A percentile compares a stretch with the other conserved stretches of the same genome.
phyloP scores from a whole-genome alignment of 2,329 filamentous ascomycete genomes.

The Sphaerulina musiva region DNA sequence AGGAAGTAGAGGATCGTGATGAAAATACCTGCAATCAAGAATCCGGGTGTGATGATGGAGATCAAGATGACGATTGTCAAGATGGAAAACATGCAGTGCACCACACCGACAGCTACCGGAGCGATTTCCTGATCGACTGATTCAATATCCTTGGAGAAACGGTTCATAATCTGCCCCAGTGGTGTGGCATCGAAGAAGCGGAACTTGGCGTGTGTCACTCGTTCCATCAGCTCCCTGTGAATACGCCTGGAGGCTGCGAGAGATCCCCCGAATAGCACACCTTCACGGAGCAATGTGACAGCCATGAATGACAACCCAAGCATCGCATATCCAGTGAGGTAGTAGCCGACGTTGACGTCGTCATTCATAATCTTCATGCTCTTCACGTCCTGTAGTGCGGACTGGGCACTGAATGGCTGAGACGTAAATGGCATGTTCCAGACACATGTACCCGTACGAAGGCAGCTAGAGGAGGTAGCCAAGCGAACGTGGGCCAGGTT shows the following conservation, averaged over 20 bases:
- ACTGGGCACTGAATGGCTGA: slow-evolving; percentile 10
- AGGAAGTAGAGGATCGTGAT: slow-evolving; percentile 77
- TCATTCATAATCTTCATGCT: slow-evolving; percentile 20
- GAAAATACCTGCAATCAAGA: slow-evolving; percentile 78
- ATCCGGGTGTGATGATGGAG: slow-evolving; percentile 79
- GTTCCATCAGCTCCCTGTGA: slow-evolving; percentile 68
- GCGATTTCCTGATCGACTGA: slow-evolving; percentile 93
- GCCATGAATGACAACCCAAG: slow-evolving; percentile 71
- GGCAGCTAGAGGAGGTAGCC: slow-evolving; percentile 41
- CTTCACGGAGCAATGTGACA: slow-evolving; percentile 75
- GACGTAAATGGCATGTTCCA: slow-evolving; percentile 37
- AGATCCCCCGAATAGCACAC: slow-evolving; percentile 87
- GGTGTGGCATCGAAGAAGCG: slow-evolving; percentile 97
- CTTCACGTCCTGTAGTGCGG: slow-evolving; percentile 14
- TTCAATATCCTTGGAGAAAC: slow-evolving; percentile 96
- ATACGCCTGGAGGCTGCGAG: slow-evolving; percentile 79
- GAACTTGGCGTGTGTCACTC: slow-evolving; percentile 84
- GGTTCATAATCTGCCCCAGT: slow-evolving; percentile 92
- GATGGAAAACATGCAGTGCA: slow-evolving; percentile 62
- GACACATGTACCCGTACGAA: slow-evolving; percentile 47
- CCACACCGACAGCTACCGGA: slow-evolving; percentile 72
- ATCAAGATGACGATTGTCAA: slow-evolving; percentile 84
- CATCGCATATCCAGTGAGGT: slow-evolving; percentile 72
- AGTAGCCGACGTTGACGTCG: slow-evolving; percentile 70
- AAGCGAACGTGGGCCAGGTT: slow-evolving; percentile 40